phyloP scores from a whole-genome alignment of 495 filamentous ascomycete genomes.

The Aspergillus leporis region DNA sequence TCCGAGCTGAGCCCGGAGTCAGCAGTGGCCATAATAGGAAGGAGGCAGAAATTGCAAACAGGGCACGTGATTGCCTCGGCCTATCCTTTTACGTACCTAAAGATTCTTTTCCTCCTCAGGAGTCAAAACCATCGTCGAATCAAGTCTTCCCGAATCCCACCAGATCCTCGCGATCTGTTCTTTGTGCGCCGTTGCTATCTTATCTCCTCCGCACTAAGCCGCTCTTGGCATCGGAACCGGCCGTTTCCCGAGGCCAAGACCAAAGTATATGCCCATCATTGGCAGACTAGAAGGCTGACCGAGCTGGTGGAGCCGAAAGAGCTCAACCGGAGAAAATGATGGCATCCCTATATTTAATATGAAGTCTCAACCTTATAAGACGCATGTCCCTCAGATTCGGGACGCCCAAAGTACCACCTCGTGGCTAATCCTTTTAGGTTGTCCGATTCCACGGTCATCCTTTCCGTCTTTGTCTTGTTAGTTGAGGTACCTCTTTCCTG shows the following conservation, averaged over 20 bases:
- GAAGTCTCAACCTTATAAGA: neutral
- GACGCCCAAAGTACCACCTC: neutral
- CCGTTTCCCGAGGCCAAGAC: conserved; percentile 25
- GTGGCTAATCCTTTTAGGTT: too few species aligned
- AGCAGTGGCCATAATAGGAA: too few species aligned
- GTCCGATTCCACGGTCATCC: neutral
- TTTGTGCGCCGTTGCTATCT: conserved; percentile 1
- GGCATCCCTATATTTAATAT: neutral
- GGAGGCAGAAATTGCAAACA: too few species aligned
- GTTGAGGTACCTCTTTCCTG: neutral
- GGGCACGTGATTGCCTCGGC: neutral
- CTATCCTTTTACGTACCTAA: too few species aligned
- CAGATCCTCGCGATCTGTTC: too few species aligned
- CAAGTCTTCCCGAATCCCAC: too few species aligned
- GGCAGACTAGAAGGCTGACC: neutral
- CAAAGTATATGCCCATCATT: conserved; percentile 1
- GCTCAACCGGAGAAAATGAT: neutral
- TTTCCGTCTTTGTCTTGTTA: too few species aligned
- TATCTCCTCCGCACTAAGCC: conserved; percentile 1
- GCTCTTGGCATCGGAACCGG: conserved; percentile 24
- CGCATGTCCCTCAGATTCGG: neutral
- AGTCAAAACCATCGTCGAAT: too few species aligned
- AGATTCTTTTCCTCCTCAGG: too few species aligned
- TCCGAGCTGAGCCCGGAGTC: too few species aligned
- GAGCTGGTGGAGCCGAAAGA: neutral